Evolutionary conservation across 345 rosid species (phyloP), one percentile per base, ranked within the genome.

Genomic region (Pugionium dolabratum): DNA sequence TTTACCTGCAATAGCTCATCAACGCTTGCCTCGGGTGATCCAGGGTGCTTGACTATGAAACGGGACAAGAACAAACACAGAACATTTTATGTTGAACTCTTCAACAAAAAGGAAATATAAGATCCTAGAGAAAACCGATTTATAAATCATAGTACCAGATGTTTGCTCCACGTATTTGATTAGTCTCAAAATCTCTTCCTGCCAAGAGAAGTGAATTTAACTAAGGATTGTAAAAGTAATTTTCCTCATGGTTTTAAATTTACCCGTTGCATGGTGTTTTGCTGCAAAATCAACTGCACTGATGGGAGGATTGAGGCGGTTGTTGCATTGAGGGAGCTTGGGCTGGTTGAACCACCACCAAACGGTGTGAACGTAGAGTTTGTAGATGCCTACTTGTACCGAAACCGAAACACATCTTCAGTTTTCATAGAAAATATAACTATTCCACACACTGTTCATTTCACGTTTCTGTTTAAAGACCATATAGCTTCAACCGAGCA

Each of bases 141-240:
- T 10, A n/a, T 4, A 50, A 50, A 65, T 30, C 2, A 71, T 49
- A 54, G 64, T 88, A 94, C 99, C 97, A 69, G 86, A 85, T 54
- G 67, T 68, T 83, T 83, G 92, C 84, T 90, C 99, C 80, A 84
- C 67, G 70, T 69, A 71, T 71, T 85, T 94, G 62, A 94, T 84
- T 80, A 90, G 75, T 80, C 84, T 85, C 70, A 90, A 56, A 70
- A 94, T 82, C 82, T 94, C 99, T 40, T 94, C 99, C 97, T 94
- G 97, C 70, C 74, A 81, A 65, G 54, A 79, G 48, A 49, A 49
- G 11, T 27, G 4, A 37, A 42, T 58, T 67, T 37, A 43, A 46
- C 10, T 35, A 46, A 59, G 7, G 25, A 41, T 18, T 33, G 29
- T 45, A 52, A 57, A 60, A 43, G 26, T 43, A 5, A 48, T 8